phyloP scores from a whole-genome alignment of 176 grass and related monocot genomes.

The Ensete glaucum region DNA sequence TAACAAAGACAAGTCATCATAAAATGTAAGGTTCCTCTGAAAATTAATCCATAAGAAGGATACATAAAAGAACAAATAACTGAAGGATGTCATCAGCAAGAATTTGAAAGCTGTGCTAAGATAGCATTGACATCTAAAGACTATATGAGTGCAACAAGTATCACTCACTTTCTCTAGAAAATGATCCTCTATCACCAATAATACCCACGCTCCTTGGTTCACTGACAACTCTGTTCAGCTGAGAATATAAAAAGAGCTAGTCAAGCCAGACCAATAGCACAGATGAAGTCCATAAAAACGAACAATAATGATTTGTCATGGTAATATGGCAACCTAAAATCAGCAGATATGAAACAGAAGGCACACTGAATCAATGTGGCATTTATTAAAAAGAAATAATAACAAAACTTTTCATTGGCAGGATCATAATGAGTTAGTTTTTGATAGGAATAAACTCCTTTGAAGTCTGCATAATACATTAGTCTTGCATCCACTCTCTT shows the following conservation, averaged over 20 bases:
- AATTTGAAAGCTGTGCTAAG: conserved; percentile 1
- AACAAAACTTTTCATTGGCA: too few relatives aligned
- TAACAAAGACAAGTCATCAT: too few relatives aligned
- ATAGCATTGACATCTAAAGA: conserved; percentile 9
- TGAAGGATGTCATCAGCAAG: background rate
- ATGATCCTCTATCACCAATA: conserved; percentile 29
- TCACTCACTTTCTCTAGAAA: conserved; percentile 41
- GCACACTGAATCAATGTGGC: too few relatives aligned
- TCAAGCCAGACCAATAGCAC: background rate
- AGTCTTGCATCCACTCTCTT: too few relatives aligned
- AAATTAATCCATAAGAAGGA: background rate
- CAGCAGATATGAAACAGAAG: background rate
- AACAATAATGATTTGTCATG: background rate
- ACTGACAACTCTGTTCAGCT: conserved; percentile 38
- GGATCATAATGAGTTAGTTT: too few relatives aligned
- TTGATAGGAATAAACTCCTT: too few relatives aligned
- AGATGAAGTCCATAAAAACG: background rate
- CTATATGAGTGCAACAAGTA: background rate
- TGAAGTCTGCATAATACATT: too few relatives aligned
- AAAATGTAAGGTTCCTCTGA: too few relatives aligned
- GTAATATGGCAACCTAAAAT: background rate
- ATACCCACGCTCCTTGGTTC: conserved; percentile 29
- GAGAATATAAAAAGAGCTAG: conserved; percentile 4
- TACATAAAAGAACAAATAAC: too few relatives aligned
- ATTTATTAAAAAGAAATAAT: too few relatives aligned